Evolutionary conservation across 2,329 filamentous ascomycete species (phyloP).

Genomic region (Ophiosphaerella korrae): DNA sequence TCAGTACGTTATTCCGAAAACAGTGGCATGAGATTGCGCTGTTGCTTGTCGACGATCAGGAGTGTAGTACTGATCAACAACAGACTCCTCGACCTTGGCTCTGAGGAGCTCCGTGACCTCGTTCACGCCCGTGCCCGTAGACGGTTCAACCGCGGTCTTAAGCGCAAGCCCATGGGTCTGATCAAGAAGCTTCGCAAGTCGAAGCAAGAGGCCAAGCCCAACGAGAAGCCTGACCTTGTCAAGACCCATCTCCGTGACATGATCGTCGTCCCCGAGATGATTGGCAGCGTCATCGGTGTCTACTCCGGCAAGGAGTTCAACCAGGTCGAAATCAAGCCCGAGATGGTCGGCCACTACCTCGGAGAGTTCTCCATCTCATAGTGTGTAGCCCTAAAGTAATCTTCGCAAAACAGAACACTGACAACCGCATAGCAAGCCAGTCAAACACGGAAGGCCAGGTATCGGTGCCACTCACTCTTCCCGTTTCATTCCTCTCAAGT

Average conservation of each 20-base stretch:
- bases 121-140: slow-evolving; percentile 98
- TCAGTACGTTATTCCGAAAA: slow-evolving; percentile 70
- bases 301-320: slow-evolving; percentile 99
- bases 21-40: slow-evolving; percentile 1
- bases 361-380: slow-evolving; percentile 99
- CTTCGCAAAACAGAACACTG: slow-evolving; percentile 38
- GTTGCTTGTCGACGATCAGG: neutral
- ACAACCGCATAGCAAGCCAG: slow-evolving; percentile 77
- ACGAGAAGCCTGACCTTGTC: slow-evolving; percentile 99
- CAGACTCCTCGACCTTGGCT: slow-evolving; percentile 97
- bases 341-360: slow-evolving; percentile 99
- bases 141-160: slow-evolving; percentile 99
- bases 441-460: slow-evolving; percentile 99
- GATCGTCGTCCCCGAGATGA: slow-evolving; percentile 99
- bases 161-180: slow-evolving; percentile 99
- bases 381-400: slow-evolving; percentile 63
- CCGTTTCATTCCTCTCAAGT: slow-evolving; percentile 99
- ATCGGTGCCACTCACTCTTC: slow-evolving; percentile 99
- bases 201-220: slow-evolving; percentile 63
- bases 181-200: slow-evolving; percentile 99
- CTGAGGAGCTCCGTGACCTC: slow-evolving; percentile 98
- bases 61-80: slow-evolving; percentile 29
- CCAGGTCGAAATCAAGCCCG: slow-evolving; percentile 99
- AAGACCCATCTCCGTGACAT: slow-evolving; percentile 99
- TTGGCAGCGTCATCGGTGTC: slow-evolving; percentile 96